A percentile compares a stretch with the other conserved stretches of the same genome.
Evolutionary conservation across 2,329 filamentous ascomycete species (phyloP).

Genomic region (Periglandula ipomoeae): DNA sequence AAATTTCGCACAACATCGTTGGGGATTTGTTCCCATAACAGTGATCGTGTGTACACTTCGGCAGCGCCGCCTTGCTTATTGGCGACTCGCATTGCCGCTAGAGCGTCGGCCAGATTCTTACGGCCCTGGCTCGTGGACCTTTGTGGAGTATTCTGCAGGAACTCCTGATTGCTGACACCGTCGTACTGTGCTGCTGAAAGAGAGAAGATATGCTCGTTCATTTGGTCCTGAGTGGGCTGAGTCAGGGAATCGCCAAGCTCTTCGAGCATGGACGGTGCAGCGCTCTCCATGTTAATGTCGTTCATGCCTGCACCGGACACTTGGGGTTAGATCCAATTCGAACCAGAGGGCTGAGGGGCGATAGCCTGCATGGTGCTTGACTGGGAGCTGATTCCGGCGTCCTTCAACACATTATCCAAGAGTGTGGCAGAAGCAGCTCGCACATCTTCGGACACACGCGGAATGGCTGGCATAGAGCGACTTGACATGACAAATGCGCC

Average conservation of each 20-base stretch:
- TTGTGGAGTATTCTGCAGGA: conserved; percentile 48
- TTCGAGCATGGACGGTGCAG: conserved; percentile 53
- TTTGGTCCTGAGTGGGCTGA: conserved; percentile 72
- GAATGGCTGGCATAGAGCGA: conserved; percentile 61
- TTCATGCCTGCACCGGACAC: conserved; percentile 36
- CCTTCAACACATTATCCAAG: conserved; percentile 73
- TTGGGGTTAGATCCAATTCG: conserved; percentile 34
- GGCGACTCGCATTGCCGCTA: conserved; percentile 66
- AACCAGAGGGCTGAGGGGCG: conserved; percentile 44
- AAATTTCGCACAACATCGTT: conserved; percentile 87
- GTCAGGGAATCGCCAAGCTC: conserved; percentile 60
- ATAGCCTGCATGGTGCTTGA: conserved; percentile 34
- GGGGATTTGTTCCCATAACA: conserved; percentile 92
- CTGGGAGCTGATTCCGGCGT: conserved; percentile 52
- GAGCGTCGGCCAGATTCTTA: conserved; percentile 69
- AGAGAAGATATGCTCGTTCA: conserved; percentile 79
- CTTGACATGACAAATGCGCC: conserved; percentile 94
- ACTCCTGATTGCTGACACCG: conserved; percentile 58
- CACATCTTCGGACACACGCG: conserved; percentile 71
- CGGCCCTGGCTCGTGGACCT: conserved; percentile 53
- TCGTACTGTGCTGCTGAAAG: conserved; percentile 85
- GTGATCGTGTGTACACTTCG: conserved; percentile 84
- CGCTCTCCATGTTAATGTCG: conserved; percentile 23
- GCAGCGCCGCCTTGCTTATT: conserved; percentile 62
- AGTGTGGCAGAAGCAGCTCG: conserved; percentile 69